Evolutionary conservation across 2,329 filamentous ascomycete genomes (phyloP).

Genomic region (Pseudopyrenochaeta lycopersici): DNA sequence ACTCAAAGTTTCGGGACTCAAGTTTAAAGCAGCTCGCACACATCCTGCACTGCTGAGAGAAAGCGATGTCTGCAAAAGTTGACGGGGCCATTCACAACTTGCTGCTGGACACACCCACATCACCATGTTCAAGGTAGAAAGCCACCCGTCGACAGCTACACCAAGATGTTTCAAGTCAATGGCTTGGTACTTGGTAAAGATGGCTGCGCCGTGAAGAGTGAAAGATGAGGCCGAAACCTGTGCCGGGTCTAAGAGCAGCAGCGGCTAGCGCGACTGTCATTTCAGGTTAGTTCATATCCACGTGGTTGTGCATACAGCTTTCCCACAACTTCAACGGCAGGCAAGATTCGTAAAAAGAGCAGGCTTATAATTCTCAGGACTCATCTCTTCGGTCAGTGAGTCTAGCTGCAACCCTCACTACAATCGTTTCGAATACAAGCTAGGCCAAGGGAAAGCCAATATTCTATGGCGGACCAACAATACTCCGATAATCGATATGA

Average conservation of each 20-base stretch:
- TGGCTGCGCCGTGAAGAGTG: not conserved
- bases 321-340: not conserved
- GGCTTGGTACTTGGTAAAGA: too few relatives aligned
- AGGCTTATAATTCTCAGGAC: not conserved
- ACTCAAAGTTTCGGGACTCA: too few relatives aligned
- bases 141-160: too few relatives aligned
- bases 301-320: slow-evolving; percentile 12
- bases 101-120: too few relatives aligned
- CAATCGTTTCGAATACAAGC: not conserved
- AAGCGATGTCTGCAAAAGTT: too few relatives aligned
- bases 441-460: not conserved
- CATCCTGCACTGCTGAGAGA: too few relatives aligned
- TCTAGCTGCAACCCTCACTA: slow-evolving; percentile 5
- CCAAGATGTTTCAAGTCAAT: too few relatives aligned
- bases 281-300: slow-evolving; percentile 15
- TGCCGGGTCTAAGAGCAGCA: not conserved
- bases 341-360: not conserved
- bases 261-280: not conserved
- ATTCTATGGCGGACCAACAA: slow-evolving; percentile 7
- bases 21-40: too few relatives aligned
- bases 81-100: too few relatives aligned
- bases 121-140: too few relatives aligned
- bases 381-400: not conserved
- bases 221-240: not conserved
- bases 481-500: slow-evolving; percentile 1